phyloP scores from a whole-genome alignment of 1,284 basidiomycete species.

The Filobasidium uniguttulatum region DNA sequence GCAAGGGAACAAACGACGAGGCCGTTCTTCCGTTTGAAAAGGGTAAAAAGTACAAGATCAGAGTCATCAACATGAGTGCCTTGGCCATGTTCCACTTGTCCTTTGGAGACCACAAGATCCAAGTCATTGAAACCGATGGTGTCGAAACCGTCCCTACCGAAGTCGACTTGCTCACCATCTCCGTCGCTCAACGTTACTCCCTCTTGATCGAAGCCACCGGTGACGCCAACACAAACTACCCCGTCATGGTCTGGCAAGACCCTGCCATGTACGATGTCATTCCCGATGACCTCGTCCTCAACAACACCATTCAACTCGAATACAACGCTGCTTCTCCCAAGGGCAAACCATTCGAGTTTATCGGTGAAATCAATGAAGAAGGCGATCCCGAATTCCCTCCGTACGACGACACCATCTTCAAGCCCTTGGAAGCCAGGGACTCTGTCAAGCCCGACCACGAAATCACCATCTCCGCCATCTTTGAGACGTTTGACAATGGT shows the following conservation, averaged over 20 bases:
- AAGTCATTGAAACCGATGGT: conserved; percentile 76
- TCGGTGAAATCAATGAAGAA: conserved; percentile 7
- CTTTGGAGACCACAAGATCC: conserved; percentile 85
- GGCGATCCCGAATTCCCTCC: conserved; percentile 18
- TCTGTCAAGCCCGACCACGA: conserved; percentile 31
- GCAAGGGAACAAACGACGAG: conserved; percentile 71
- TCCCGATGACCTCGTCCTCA: conserved; percentile 56
- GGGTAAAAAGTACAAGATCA: conserved; percentile 54
- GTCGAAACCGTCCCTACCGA: conserved; percentile 61
- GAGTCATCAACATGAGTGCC: conserved; percentile 61
- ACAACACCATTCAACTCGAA: conserved; percentile 59
- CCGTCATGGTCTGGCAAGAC: conserved; percentile 81
- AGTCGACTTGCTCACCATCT: conserved; percentile 55
- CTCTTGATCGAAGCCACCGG: conserved; percentile 79
- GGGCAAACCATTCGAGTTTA: conserved; percentile 13
- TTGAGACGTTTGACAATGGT: conserved; percentile 39
- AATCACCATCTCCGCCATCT: conserved; percentile 36
- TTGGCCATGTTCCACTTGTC: conserved; percentile 58
- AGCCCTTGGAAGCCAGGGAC: conserved; percentile 28
- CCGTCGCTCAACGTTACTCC: conserved; percentile 87
- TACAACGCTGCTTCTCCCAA: conserved; percentile 42
- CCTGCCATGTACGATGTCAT: conserved; percentile 57
- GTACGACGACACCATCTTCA: conserved; percentile 38
- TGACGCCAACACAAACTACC: conserved; percentile 69
- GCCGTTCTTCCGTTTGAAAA: conserved; percentile 67